These are phyloP conservation scores for Caryopteris hybrid DNA, from an alignment of 305 asterid species.

Conservation along the genomic window DNA sequence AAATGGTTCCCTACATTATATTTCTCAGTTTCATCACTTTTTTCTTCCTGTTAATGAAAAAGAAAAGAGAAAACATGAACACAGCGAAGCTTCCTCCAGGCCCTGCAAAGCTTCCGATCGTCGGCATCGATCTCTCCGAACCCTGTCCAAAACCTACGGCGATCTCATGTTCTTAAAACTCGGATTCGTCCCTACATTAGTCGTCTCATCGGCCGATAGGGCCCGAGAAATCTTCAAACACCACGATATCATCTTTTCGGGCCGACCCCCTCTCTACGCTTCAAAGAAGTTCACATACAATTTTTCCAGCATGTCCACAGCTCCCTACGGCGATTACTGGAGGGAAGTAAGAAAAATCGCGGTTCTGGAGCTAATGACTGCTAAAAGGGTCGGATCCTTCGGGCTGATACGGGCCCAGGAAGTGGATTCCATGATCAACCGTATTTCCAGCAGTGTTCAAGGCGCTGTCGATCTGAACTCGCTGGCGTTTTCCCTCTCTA, in stretches of 20 bases:
- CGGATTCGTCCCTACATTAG: constrained; percentile 36
- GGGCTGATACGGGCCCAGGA: constrained; percentile 19
- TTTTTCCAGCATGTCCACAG: constrained; percentile 12
- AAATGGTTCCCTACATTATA: not conserved
- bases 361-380: constrained; percentile 32
- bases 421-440: constrained; percentile 14
- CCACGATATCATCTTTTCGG: constrained; percentile 44
- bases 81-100: constrained; percentile 34
- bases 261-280: constrained; percentile 31
- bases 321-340: constrained; percentile 55
- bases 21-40: constrained; percentile 8
- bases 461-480: constrained; percentile 32
- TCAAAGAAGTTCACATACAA: constrained; percentile 15
- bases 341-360: constrained; percentile 30
- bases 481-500: constrained; percentile 23
- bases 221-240: constrained; percentile 37
- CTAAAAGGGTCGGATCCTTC: constrained; percentile 31
- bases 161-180: constrained; percentile 50
- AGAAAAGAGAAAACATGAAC: not conserved
- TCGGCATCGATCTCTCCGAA: constrained; percentile 39
- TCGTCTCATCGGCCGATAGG: constrained; percentile 44
- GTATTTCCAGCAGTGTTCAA: not conserved
- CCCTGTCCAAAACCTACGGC: constrained; percentile 35
- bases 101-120: constrained; percentile 39
- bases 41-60: constrained; percentile 1